Base-by-base conservation (phyloP, 352 stramenopile genomes). In the Phytophthora sp. region DNA sequence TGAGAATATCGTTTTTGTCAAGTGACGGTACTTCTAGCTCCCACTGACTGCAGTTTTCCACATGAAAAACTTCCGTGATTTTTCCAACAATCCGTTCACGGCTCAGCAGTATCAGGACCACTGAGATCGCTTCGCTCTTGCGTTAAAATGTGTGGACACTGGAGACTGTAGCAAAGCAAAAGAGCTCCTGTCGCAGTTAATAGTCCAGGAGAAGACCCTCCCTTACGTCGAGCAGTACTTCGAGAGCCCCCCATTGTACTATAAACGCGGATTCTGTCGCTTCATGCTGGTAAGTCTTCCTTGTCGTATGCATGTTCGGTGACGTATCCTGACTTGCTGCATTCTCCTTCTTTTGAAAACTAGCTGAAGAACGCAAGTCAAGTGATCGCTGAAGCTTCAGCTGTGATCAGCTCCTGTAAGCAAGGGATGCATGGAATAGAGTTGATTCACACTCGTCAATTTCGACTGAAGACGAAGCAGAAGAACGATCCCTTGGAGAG, bases 1-100 rank as follows among this genome's bases (percentile, higher is more conserved):
- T n/a, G n/a, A n/a, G n/a, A n/a, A n/a, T n/a, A n/a, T n/a, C n/a
- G n/a, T n/a, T n/a, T n/a, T n/a, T n/a, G n/a, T n/a, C n/a, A n/a
- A n/a, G n/a, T n/a, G n/a, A n/a, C n/a, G n/a, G n/a, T n/a, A n/a
- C n/a, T n/a, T n/a, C n/a, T n/a, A n/a, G n/a, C n/a, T n/a, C n/a
- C n/a, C n/a, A n/a, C n/a, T n/a, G n/a, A n/a, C n/a, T n/a, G 71
- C 61, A 9, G 33, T 80, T 9, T 47, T 49, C 21, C 35, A 65
- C 13, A n/a, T 69, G 11, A 44, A 55, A 18, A n/a, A 73, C 47
- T 86, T 76, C 44, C 72, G 79, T 26, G 80, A 90, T 21, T 71
- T 86, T 41, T 89, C 79, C 18, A 90, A 88, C 55, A 93, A 93
- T 44, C 80, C 79, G 23, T 91, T 93, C 45, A 63, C 63, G 15